Base-by-base conservation (phyloP, 148 eudicot species). In the Cornus suecica region DNA sequence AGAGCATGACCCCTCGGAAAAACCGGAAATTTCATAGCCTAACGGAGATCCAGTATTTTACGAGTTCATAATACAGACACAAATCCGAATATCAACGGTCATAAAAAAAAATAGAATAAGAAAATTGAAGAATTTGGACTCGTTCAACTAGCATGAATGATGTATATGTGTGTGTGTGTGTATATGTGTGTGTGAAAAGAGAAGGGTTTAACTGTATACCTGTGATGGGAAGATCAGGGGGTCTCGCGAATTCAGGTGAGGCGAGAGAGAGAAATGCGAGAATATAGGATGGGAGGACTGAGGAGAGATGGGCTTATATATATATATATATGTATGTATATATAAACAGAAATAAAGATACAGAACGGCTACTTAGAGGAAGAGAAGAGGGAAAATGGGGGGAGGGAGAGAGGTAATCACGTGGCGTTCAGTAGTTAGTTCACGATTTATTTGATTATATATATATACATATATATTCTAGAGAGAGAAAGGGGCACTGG, bases 341-440 rank as follows among this genome's bases (percentile, higher is more conserved):
- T n/a, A n/a, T n/a, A n/a, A n/a, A n/a, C n/a, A n/a, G n/a, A n/a
- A n/a, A 54, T 1, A 54, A 23, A 54, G 61, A 58, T 20, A 58
- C 24, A 58, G 62, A 58, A n/a, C 9, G 4, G 62, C 62, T 58
- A 20, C 23, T 8, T 0, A 58, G 62, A 5, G 62, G 24, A 20
- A 25, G 62, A 58, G 62, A 56, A n/a, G 62, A 58, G 24, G 62
- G 25, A 58, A 58, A 58, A 58, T 18, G 62, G 24, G 9, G 8
- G 0, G 58, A 52, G 8, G 18, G 62, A 22, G 62, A 58, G 23
- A 58, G 62, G 20, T 41, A 66, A 70, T 67, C 74, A 82, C 84
- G 79, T 78, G 83, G 42, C 67, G 22, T 9, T 16, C 54, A 72
- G 69, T 79, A 79, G 85, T 76, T 83, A 30, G 78, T 72, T 76